These are phyloP conservation scores for Dissoconium aciculare DNA, from an alignment of 2,329 filamentous ascomycete species.

Conservation along the genomic window DNA sequence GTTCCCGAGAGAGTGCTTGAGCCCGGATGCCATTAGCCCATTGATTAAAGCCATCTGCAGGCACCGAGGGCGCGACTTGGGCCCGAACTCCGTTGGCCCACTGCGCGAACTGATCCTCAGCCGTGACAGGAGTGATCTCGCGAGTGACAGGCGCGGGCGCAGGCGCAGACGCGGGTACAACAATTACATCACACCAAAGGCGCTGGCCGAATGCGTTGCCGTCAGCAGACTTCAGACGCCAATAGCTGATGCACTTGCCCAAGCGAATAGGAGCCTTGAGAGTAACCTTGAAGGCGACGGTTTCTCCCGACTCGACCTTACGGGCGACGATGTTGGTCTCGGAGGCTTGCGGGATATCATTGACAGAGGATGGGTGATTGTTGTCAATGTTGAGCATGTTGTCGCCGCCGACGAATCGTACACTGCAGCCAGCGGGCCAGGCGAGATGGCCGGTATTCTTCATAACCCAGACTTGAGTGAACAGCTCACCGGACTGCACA, in stretches of 20 bases:
- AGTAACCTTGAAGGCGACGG: slow-evolving; percentile 65
- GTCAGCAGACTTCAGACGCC: slow-evolving; percentile 73
- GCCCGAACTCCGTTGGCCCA: slow-evolving; percentile 5
- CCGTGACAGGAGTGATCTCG: neutral
- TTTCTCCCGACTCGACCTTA: slow-evolving; percentile 56
- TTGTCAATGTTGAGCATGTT: slow-evolving; percentile 90
- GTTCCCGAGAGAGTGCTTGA: slow-evolving; percentile 22
- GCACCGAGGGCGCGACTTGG: slow-evolving; percentile 7
- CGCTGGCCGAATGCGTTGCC: slow-evolving; percentile 80
- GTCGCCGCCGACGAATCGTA: slow-evolving; percentile 85
- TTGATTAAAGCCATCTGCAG: too few relatives aligned
- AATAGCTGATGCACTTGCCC: slow-evolving; percentile 84
- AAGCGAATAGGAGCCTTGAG: slow-evolving; percentile 65
- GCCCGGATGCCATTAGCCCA: too few relatives aligned
- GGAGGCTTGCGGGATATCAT: slow-evolving; percentile 60
- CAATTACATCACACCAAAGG: slow-evolving; percentile 83
- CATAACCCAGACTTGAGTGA: slow-evolving; percentile 84
- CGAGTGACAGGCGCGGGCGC: neutral
- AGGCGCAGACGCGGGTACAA: slow-evolving; percentile 25
- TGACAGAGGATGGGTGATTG: slow-evolving; percentile 60
- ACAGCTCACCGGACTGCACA: slow-evolving; percentile 54
- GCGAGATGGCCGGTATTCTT: slow-evolving; percentile 63
- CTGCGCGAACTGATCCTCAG: slow-evolving; percentile 3
- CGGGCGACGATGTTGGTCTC: slow-evolving; percentile 65
- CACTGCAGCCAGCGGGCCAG: slow-evolving; percentile 82